These are phyloP conservation scores for Lenzites betulinus DNA, from an alignment of 768 basidiomycete genomes.

Conservation along the genomic window DNA sequence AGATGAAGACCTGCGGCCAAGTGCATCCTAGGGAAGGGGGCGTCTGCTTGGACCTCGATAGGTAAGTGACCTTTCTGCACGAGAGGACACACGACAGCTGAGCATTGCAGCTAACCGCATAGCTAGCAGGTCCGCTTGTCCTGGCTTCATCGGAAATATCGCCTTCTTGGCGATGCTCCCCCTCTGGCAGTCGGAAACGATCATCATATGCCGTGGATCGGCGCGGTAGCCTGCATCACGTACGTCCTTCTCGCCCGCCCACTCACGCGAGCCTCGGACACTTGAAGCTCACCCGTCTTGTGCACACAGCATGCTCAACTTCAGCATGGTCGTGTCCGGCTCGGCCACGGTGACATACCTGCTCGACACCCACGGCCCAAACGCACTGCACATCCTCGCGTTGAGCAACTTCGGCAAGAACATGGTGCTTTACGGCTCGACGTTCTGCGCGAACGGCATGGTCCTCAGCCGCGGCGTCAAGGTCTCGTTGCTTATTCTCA, in stretches of 20 bases:
- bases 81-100: too few species aligned
- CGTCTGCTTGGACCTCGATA: too few species aligned
- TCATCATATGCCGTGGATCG: conserved; percentile 48
- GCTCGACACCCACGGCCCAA: conserved; percentile 44
- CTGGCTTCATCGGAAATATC: too few species aligned
- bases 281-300: background rate
- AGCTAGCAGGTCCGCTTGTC: too few species aligned
- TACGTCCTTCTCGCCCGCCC: background rate
- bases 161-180: too few species aligned
- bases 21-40: too few species aligned
- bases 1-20: too few species aligned
- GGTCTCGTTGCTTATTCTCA: conserved; percentile 42
- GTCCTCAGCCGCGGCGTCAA: conserved; percentile 40
- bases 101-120: too few species aligned
- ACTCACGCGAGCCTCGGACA: too few species aligned
- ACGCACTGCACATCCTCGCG: conserved; percentile 44
- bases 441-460: conserved; percentile 48
- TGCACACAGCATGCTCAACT: conserved; percentile 41
- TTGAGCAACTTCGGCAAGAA: conserved; percentile 47
- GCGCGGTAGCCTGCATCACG: conserved; percentile 41
- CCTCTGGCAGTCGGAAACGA: conserved; percentile 46
- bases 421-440: conserved; percentile 47
- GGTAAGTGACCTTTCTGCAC: too few species aligned
- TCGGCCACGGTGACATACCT: conserved; percentile 47
- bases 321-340: conserved; percentile 46